Percentiles rank a stretch among this genome's conserved stretches.
Evolutionary conservation across 2,329 filamentous ascomycete genomes (phyloP).

Genomic region (Calonectria naviculata): DNA sequence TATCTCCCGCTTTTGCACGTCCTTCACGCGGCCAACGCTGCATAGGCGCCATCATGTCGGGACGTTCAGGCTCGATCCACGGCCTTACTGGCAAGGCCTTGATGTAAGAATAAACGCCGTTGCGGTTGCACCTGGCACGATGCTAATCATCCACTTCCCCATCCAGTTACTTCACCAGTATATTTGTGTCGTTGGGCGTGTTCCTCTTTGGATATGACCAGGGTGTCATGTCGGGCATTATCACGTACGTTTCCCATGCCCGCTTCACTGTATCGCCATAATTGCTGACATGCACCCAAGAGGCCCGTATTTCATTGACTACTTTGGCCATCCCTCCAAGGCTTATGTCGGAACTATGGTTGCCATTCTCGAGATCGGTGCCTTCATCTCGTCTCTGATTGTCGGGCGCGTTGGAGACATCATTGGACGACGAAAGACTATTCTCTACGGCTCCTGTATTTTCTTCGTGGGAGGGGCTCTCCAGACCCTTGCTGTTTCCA

Average conservation of each 20-base stretch:
- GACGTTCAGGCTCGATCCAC: conserved; percentile 80
- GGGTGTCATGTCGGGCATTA: conserved; percentile 85
- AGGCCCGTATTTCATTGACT: conserved; percentile 87
- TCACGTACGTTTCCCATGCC: conserved; percentile 62
- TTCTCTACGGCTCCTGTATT: conserved; percentile 91
- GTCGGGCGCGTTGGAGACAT: conserved; percentile 93
- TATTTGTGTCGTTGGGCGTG: conserved; percentile 87
- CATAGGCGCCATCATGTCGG: conserved; percentile 87
- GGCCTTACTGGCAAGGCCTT: conserved; percentile 96
- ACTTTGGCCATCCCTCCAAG: conserved; percentile 88
- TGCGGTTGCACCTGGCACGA: background rate
- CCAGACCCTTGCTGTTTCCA: conserved; percentile 83
- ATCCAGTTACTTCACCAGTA: conserved; percentile 89
- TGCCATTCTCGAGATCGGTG: conserved; percentile 93
- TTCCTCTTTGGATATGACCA: conserved; percentile 93
- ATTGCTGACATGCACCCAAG: conserved; percentile 58
- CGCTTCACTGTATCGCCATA: background rate
- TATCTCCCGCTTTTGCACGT: conserved; percentile 62
- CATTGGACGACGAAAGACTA: conserved; percentile 88
- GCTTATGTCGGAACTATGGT: conserved; percentile 97
- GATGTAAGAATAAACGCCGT: conserved; percentile 67
- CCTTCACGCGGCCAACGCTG: conserved; percentile 76
- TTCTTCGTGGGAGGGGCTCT: conserved; percentile 88
- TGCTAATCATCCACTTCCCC: conserved; percentile 25
- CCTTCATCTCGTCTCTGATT: conserved; percentile 87